phyloP scores from a whole-genome alignment of 2,329 filamentous ascomycete species.

The Dothideomycetidae sp. region DNA sequence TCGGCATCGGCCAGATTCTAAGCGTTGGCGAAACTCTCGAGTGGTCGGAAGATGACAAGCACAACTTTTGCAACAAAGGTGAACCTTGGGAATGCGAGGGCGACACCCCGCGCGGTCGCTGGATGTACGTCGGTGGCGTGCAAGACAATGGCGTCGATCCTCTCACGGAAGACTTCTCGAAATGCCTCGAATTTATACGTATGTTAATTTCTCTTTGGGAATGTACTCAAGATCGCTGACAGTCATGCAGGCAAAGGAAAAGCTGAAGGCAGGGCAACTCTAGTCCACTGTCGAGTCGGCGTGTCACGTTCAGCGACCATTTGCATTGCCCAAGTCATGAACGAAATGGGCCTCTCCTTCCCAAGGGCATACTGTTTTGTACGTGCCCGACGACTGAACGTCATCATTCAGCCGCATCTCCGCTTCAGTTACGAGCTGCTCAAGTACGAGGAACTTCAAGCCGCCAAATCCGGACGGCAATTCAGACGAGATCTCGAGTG shows the following conservation, averaged over 20 bases:
- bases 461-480: slow-evolving; percentile 37
- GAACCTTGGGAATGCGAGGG: slow-evolving; percentile 2
- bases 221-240: slow-evolving; percentile 13
- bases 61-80: slow-evolving; percentile 10
- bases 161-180: slow-evolving; percentile 68
- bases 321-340: slow-evolving; percentile 98
- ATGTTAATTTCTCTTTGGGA: too few species aligned
- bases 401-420: slow-evolving; percentile 95
- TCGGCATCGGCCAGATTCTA: slow-evolving; percentile 77
- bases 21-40: slow-evolving; percentile 81
- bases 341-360: slow-evolving; percentile 62
- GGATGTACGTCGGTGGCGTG: slow-evolving; percentile 63
- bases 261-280: slow-evolving; percentile 61
- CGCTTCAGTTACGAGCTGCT: slow-evolving; percentile 82
- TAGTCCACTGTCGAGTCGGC: slow-evolving; percentile 92
- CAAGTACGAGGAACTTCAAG: slow-evolving; percentile 81
- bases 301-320: slow-evolving; percentile 94
- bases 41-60: slow-evolving; percentile 56
- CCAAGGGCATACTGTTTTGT: slow-evolving; percentile 94
- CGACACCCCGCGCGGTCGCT: slow-evolving; percentile 2
- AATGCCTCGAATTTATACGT: slow-evolving; percentile 89
- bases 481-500: slow-evolving; percentile 76
- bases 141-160: slow-evolving; percentile 97
- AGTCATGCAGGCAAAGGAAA: slow-evolving; percentile 56
- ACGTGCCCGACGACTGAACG: slow-evolving; percentile 78